phyloP scores from a whole-genome alignment of 192 early-diverging fungal species.

The Backusella parvicylindrica region DNA sequence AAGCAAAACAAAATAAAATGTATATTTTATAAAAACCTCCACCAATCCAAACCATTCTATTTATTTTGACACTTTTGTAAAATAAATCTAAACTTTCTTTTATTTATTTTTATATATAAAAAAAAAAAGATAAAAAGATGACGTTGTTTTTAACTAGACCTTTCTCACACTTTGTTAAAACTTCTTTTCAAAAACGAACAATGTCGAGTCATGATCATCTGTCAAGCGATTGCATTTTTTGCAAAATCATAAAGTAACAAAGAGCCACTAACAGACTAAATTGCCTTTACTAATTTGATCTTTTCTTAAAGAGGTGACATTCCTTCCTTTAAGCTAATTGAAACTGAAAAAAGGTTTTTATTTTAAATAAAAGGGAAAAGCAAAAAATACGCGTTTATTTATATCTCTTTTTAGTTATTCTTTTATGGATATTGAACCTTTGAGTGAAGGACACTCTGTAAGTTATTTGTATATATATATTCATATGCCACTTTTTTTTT shows the following conservation, averaged over 20 bases:
- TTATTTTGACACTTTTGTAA: background rate
- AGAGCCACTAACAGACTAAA: background rate
- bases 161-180: slow-evolving; percentile 1
- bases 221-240: slow-evolving; percentile 75
- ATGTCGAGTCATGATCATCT: slow-evolving; percentile 32
- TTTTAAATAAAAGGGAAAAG: background rate
- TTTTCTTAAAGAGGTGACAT: slow-evolving; percentile 59
- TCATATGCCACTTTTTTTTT: background rate
- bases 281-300: background rate
- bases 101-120: background rate
- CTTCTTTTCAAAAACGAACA: background rate
- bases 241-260: slow-evolving; percentile 72
- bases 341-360: slow-evolving; percentile 68
- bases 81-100: background rate
- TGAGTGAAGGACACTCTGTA: slow-evolving; percentile 70
- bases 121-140: background rate
- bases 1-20: background rate
- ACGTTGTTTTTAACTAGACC: background rate
- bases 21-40: background rate
- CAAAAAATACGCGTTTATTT: background rate
- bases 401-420: slow-evolving; percentile 44
- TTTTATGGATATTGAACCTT: slow-evolving; percentile 80
- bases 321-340: slow-evolving; percentile 76
- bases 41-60: background rate
- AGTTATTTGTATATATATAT: slow-evolving; percentile 3